Percentiles rank a stretch among this genome's conserved stretches.
These are phyloP conservation scores for Irpex sp. DNA, from an alignment of 1,284 basidiomycete genomes.

Conservation along the genomic window DNA sequence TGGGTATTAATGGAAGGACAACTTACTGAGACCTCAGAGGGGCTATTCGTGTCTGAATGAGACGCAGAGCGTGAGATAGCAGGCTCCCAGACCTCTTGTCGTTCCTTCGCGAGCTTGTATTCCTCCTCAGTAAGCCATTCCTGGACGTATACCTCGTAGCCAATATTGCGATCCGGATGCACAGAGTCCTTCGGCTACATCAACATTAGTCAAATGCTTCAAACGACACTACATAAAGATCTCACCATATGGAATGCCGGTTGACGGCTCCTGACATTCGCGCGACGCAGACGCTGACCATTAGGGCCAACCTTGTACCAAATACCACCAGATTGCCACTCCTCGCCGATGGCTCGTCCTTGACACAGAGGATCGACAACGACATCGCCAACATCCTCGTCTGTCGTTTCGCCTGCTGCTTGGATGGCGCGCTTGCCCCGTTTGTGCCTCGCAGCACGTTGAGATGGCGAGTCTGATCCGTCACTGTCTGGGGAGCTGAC, in stretches of 20 bases:
- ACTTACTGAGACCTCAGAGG: slow-evolving; percentile 26
- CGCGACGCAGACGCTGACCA: slow-evolving; percentile 64
- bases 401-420: slow-evolving; percentile 26
- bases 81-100: slow-evolving; percentile 65
- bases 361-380: slow-evolving; percentile 48
- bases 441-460: slow-evolving; percentile 30
- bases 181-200: slow-evolving; percentile 69
- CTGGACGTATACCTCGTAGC: slow-evolving; percentile 68
- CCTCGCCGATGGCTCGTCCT: slow-evolving; percentile 62
- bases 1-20: slow-evolving; percentile 2
- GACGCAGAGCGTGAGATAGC: slow-evolving; percentile 34
- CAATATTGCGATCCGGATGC: slow-evolving; percentile 66
- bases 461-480: slow-evolving; percentile 31
- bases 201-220: background rate
- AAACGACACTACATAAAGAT: slow-evolving; percentile 10
- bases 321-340: slow-evolving; percentile 68
- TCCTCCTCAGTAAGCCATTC: slow-evolving; percentile 75
- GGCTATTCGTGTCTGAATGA: slow-evolving; percentile 38
- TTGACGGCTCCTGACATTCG: slow-evolving; percentile 63
- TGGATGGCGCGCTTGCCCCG: slow-evolving; percentile 27
- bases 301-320: slow-evolving; percentile 67
- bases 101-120: slow-evolving; percentile 58
- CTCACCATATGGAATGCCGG: slow-evolving; percentile 72
- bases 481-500: slow-evolving; percentile 43
- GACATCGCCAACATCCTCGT: slow-evolving; percentile 40